Evolutionary conservation across 2,329 filamentous ascomycete species (phyloP).

Genomic region (Chaetoscypha palmicola): DNA sequence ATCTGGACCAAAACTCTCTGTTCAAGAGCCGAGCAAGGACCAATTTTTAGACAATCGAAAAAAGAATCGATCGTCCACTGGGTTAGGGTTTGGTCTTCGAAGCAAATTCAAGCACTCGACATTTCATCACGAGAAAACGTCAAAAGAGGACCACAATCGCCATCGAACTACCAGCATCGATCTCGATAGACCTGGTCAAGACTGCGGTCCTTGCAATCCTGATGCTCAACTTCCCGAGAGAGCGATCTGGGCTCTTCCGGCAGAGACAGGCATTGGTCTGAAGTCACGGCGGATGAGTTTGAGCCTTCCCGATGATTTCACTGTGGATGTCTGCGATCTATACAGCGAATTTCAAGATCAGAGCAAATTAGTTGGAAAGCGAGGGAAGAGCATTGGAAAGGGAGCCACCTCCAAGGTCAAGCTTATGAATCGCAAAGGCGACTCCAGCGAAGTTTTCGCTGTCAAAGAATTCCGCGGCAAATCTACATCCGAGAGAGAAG

Average conservation of each 20-base stretch:
- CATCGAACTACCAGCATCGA: slow-evolving; percentile 27
- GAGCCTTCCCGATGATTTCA: slow-evolving; percentile 66
- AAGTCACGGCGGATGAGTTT: slow-evolving; percentile 74
- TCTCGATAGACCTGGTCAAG: slow-evolving; percentile 13
- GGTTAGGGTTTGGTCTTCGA: slow-evolving; percentile 22
- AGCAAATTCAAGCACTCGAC: slow-evolving; percentile 19
- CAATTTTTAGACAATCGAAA: slow-evolving; percentile 37
- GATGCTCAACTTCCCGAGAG: slow-evolving; percentile 21
- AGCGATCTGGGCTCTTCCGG: slow-evolving; percentile 53
- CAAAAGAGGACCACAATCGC: slow-evolving; percentile 7
- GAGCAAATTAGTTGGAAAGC: slow-evolving; percentile 62
- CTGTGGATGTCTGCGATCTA: slow-evolving; percentile 62
- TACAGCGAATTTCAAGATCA: slow-evolving; percentile 63
- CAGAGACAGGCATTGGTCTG: slow-evolving; percentile 64
- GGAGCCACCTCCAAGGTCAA: slow-evolving; percentile 78
- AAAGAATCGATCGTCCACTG: slow-evolving; percentile 38
- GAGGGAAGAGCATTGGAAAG: slow-evolving; percentile 71
- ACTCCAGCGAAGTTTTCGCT: slow-evolving; percentile 61
- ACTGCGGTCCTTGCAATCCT: slow-evolving; percentile 25
- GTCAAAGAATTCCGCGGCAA: slow-evolving; percentile 83
- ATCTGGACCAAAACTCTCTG: slow-evolving; percentile 20
- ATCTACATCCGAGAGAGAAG: slow-evolving; percentile 58
- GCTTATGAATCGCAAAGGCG: slow-evolving; percentile 65
- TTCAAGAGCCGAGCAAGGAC: slow-evolving; percentile 13
- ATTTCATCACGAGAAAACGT: slow-evolving; percentile 14